Evolutionary conservation across 768 basidiomycete genomes (phyloP).

Genomic region (Russula griseocarnosa): DNA sequence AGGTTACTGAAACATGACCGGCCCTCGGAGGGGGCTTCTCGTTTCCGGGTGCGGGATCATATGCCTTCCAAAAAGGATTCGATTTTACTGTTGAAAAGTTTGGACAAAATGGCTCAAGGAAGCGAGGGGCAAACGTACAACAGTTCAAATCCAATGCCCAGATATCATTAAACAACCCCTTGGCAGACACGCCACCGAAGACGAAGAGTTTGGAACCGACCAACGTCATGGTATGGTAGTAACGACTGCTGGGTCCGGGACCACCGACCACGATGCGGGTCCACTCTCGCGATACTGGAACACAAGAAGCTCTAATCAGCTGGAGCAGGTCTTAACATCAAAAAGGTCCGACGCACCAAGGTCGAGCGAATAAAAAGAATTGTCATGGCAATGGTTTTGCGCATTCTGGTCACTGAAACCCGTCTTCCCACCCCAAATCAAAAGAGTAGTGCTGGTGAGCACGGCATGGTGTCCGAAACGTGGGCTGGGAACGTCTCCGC

Average conservation of each 20-base stretch:
- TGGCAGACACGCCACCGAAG: constrained; percentile 94
- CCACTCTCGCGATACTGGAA: constrained; percentile 88
- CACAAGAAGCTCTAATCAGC: not conserved
- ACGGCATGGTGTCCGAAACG: constrained; percentile 92
- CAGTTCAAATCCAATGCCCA: constrained; percentile 96
- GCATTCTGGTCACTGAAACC: constrained; percentile 64
- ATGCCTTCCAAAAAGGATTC: constrained; percentile 77
- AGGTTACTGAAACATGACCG: constrained; percentile 57
- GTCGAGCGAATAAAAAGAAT: constrained; percentile 89
- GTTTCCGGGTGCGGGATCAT: constrained; percentile 51
- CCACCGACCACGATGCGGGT: constrained; percentile 78
- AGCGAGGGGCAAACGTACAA: constrained; percentile 47
- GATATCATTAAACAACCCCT: constrained; percentile 88
- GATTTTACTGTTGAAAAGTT: constrained; percentile 57
- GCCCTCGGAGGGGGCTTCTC: constrained; percentile 78
- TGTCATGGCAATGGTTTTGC: constrained; percentile 75
- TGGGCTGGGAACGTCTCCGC: constrained; percentile 80
- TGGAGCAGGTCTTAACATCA: not conserved
- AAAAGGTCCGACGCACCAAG: constrained; percentile 56
- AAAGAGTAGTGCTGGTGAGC: constrained; percentile 88
- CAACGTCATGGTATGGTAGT: constrained; percentile 95
- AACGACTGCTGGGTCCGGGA: constrained; percentile 77
- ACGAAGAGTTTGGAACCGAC: constrained; percentile 86
- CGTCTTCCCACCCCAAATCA: constrained; percentile 93
- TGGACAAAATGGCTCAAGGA: constrained; percentile 14